Evolutionary conservation across 108 stramenopile species (phyloP).

Genomic region (Cylindrotheca fusiformis): DNA sequence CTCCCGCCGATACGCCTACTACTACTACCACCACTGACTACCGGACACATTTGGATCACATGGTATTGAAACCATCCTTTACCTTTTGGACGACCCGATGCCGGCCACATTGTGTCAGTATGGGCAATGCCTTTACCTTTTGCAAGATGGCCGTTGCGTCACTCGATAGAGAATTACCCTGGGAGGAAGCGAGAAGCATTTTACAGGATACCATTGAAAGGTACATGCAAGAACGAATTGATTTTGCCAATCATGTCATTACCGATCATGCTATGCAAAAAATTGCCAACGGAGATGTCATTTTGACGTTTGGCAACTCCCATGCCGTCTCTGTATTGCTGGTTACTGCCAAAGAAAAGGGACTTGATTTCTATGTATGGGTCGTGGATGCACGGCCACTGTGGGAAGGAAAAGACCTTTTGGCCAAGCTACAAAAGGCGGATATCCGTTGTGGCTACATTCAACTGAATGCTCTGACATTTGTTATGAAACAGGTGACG

Average conservation of each 20-base stretch:
- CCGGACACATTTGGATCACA: constrained; percentile 78
- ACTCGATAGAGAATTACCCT: constrained; percentile 80
- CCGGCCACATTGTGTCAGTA: constrained; percentile 92
- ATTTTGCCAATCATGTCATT: constrained; percentile 89
- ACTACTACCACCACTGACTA: constrained; percentile 41
- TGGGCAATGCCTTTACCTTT: constrained; percentile 97
- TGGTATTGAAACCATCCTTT: constrained; percentile 88
- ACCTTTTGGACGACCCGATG: constrained; percentile 85
- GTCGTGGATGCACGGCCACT: constrained; percentile 89
- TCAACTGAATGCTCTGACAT: constrained; percentile 84
- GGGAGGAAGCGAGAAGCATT: constrained; percentile 69
- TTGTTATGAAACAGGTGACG: constrained; percentile 93
- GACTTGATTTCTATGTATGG: constrained; percentile 68
- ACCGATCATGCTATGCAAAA: constrained; percentile 74
- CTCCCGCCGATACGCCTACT: constrained; percentile 21
- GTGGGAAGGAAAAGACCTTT: constrained; percentile 79
- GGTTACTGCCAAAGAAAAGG: constrained; percentile 39
- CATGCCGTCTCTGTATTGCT: constrained; percentile 63
- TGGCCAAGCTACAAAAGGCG: constrained; percentile 57
- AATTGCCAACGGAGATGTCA: constrained; percentile 76
- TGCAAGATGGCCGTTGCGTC: constrained; percentile 81
- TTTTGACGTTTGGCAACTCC: constrained; percentile 89
- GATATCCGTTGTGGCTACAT: constrained; percentile 87
- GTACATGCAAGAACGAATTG: constrained; percentile 87
- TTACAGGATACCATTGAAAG: constrained; percentile 82